phyloP scores from a whole-genome alignment of 768 basidiomycete genomes.

The Mycena venus region DNA sequence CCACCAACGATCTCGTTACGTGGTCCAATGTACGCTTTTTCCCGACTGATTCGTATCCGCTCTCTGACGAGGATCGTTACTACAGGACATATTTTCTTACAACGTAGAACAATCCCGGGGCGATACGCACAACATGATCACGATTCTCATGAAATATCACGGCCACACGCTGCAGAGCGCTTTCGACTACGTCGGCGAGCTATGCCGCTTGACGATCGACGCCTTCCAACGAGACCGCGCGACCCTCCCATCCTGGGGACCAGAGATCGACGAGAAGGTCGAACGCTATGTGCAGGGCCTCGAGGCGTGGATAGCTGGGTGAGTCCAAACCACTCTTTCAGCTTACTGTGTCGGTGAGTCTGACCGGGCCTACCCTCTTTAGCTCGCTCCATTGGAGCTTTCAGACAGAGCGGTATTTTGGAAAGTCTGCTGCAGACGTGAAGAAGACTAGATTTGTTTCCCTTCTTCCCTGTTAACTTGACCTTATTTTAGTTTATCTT shows the following conservation, averaged over 20 bases:
- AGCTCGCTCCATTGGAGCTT: slow-evolving; percentile 81
- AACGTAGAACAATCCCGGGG: slow-evolving; percentile 80
- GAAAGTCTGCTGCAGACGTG: slow-evolving; percentile 64
- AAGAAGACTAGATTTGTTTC: slow-evolving; percentile 67
- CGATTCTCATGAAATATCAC: slow-evolving; percentile 75
- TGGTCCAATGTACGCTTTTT: slow-evolving; percentile 79
- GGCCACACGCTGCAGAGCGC: slow-evolving; percentile 71
- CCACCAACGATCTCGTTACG: slow-evolving; percentile 84
- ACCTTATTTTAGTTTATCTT: too few species aligned
- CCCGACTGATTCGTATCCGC: background rate
- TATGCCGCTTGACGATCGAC: slow-evolving; percentile 69
- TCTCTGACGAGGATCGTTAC: slow-evolving; percentile 15
- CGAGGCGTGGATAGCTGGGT: slow-evolving; percentile 80
- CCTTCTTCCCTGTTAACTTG: slow-evolving; percentile 58
- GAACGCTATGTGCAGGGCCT: slow-evolving; percentile 71
- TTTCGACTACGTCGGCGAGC: slow-evolving; percentile 72
- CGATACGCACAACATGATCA: slow-evolving; percentile 80
- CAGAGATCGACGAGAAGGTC: slow-evolving; percentile 71
- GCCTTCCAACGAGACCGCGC: slow-evolving; percentile 62
- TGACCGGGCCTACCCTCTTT: background rate
- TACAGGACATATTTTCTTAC: slow-evolving; percentile 81
- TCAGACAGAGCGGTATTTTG: slow-evolving; percentile 78
- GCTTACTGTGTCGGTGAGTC: background rate
- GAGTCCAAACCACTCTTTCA: slow-evolving; percentile 25
- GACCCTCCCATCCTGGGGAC: slow-evolving; percentile 73